These are phyloP conservation scores for Aspergillus niger DNA, from an alignment of 2,329 filamentous ascomycete genomes.

Conservation along the genomic window DNA sequence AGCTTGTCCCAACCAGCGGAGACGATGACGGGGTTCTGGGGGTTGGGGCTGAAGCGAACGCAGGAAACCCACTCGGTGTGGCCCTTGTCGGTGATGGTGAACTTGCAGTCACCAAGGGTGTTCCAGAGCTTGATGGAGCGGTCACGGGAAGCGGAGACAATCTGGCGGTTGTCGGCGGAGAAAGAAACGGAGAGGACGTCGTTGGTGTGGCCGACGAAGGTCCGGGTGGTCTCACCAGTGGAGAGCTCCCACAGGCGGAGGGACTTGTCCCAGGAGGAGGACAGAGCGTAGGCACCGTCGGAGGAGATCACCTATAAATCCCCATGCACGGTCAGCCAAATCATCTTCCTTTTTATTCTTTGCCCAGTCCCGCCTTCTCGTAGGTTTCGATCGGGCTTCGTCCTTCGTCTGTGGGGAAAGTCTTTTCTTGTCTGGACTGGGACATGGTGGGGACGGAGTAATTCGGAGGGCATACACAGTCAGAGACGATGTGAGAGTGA, in stretches of 20 bases:
- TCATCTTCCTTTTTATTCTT: constrained; percentile 12
- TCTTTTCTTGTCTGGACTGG: background rate
- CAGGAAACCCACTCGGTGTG: constrained; percentile 99
- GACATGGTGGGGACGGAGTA: constrained; percentile 10
- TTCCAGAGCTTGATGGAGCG: constrained; percentile 99
- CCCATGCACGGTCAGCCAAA: constrained; percentile 33
- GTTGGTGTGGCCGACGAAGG: constrained; percentile 99
- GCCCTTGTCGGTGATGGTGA: constrained; percentile 99
- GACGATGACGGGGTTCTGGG: constrained; percentile 99
- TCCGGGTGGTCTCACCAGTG: constrained; percentile 93
- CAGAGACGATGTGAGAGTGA: constrained; percentile 99
- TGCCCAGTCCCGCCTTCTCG: constrained; percentile 11
- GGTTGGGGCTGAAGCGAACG: constrained; percentile 99
- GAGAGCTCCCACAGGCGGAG: constrained; percentile 99
- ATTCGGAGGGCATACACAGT: constrained; percentile 80
- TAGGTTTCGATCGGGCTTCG: background rate
- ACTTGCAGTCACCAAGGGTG: constrained; percentile 99
- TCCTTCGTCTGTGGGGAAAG: background rate
- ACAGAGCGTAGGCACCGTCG: constrained; percentile 98
- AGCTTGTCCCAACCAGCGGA: constrained; percentile 99
- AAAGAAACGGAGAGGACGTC: constrained; percentile 99
- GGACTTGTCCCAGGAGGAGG: constrained; percentile 99
- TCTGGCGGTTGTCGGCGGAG: constrained; percentile 99
- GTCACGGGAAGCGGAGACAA: constrained; percentile 98
- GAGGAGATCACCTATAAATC: constrained; percentile 87